Conservation (phyloP, 306 rosid species). For the Lathyrus tuberosus region DNA sequence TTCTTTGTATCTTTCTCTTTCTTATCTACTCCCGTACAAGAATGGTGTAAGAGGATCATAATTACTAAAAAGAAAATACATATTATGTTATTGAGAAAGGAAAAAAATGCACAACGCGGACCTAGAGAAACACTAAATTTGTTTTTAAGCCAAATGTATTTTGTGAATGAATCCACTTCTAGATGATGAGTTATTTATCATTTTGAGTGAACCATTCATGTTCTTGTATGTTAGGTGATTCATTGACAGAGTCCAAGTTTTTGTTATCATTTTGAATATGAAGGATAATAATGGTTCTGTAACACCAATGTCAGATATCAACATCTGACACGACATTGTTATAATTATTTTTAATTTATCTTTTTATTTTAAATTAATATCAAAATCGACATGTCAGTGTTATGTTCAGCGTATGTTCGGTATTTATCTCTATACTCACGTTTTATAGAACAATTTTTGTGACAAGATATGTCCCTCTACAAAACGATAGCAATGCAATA, state of each 20-base stretch:
- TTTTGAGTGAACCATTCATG: neutral
- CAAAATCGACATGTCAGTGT: no score
- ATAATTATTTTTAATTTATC: no score
- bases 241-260: neutral
- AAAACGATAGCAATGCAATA: neutral
- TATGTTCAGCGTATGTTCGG: no score
- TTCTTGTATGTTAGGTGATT: neutral
- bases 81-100: neutral
- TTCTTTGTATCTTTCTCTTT: neutral
- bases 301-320: no score
- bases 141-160: neutral
- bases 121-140: neutral
- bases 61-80: neutral
- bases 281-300: no score
- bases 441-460: no score
- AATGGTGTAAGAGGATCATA: no score
- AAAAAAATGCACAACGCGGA: neutral
- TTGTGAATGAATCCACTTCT: neutral
- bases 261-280: no score
- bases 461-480: neutral
- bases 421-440: no score
- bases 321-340: no score
- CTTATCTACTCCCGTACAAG: neutral
- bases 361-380: no score
- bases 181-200: neutral